Evolutionary conservation across 2,329 filamentous ascomycete species (phyloP), one percentile per base, ranked within the genome.

Genomic region (Microcyclosporella mali): DNA sequence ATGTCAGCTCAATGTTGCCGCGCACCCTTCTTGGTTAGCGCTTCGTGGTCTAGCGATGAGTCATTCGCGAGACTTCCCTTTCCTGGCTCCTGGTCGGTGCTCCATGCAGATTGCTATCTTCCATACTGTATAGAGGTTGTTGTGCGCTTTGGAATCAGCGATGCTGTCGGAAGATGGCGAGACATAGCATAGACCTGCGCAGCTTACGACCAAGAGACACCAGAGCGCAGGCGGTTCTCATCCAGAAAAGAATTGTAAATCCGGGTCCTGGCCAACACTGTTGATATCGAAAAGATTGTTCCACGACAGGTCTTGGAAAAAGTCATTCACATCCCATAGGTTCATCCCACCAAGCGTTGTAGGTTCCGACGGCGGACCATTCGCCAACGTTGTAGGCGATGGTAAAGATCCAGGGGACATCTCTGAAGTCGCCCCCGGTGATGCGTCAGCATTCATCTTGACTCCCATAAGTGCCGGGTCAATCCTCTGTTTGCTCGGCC

Each of bases 201-300:
- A 21, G 2, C 6, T 40, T 2, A 36, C 25, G 2, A 39, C 39
- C 14, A 39, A 35, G 41, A 39, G 21, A 25, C 6, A 9, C 4
- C 6, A 25, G 9, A 25, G 9, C 9, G 21, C 21, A 9, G 9
- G 21, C 4, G 4, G 21, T 25, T 25, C 21, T 7, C 55, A 64
- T 2, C 60, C 56, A 47, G 43, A 17, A 12, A 45, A 49, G 18
- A 51, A 48, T 16, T 48, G 49, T 37, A 49, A 40, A 17, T 49
- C 49, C 2, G 46, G 33, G 14, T 47, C 41, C 25, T 52, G 49
- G 9, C 37, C 39, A 25, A 46, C 45, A 14, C 49, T 42, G 3
- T 44, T 41, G 37, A 53, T 49, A n/a, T 53, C 49, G 28, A 54
- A 52, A 3, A 54, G 39, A 18, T 50, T 54, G 33, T 54, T 50